Evolutionary conservation across 2,329 filamentous ascomycete genomes (phyloP), one percentile per base, ranked within the genome.

Genomic region (Aspergillus fumigatus): DNA sequence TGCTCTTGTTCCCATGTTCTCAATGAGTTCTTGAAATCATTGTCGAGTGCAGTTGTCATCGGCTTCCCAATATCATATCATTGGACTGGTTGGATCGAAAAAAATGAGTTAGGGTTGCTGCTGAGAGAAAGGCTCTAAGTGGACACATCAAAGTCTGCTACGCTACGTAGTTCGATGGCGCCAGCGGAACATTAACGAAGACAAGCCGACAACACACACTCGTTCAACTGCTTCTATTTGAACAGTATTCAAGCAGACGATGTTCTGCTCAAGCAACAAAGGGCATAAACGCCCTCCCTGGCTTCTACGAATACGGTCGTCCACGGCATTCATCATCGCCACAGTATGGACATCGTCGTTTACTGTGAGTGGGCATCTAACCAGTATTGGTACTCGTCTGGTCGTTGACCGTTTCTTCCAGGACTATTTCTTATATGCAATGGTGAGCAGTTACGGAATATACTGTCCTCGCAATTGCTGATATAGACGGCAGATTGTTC

Each of bases 311-410:
- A 83, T 80, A 79, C 79, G 84, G n/a, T 84, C 83, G 10, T 82
- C 79, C 52, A 82, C 81, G 2, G 64, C 78, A 48, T 87, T 87
- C 72, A 85, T 86, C 60, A 67, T 84, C 41, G 69, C 77, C 6
- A 85, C 83, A 2, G 81, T 87, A n/a, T 70, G 67, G 67, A 68
- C 62, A 48, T 70, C 67, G 14, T 66, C 59, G 10, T 70, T 70
- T 52, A 68, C 67, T 14, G 67, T 70, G 61, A n/a, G 63, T 61
- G 11, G 23, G 32, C 6, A 3, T 9, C 11, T 35, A 19, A 21
- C 26, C 35, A 14, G 4, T 21, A 26, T 41, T 8, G 50, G 50
- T 52, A 50, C 59, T n/a, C 40, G 9, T 32, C 29, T n/a, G 8
- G 21, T 14, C 35, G 32, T 27, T 51, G 32, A 17, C 38, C 8